Evolutionary conservation across 495 filamentous ascomycete species (phyloP).

Genomic region (Aspergillus homomorphus): DNA sequence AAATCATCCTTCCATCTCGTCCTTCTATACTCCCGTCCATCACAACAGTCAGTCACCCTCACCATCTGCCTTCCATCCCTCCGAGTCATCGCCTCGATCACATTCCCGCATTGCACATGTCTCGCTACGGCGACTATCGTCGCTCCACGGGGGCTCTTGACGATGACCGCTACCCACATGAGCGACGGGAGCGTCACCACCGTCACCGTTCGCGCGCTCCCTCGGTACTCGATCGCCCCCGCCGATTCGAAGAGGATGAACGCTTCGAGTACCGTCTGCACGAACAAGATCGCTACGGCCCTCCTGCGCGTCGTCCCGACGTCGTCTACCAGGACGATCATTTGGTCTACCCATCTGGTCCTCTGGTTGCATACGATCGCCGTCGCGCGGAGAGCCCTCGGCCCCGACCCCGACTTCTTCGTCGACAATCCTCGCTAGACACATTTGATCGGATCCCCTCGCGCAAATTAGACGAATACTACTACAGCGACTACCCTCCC

Average conservation of each 20-base stretch:
- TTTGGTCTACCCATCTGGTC: slow-evolving; percentile 40
- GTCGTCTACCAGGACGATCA: slow-evolving; percentile 51
- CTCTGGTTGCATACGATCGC: slow-evolving; percentile 39
- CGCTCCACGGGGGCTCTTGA: slow-evolving; percentile 41
- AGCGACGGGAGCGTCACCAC: slow-evolving; percentile 47
- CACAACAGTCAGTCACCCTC: slow-evolving; percentile 4
- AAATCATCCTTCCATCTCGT: background rate
- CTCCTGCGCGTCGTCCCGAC: slow-evolving; percentile 48
- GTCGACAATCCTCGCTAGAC: slow-evolving; percentile 67
- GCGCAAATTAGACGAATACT: slow-evolving; percentile 53
- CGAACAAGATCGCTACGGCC: slow-evolving; percentile 55
- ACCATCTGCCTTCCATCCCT: slow-evolving; percentile 12
- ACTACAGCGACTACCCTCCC: slow-evolving; percentile 39
- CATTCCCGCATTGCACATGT: slow-evolving; percentile 30
- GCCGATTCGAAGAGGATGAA: slow-evolving; percentile 42
- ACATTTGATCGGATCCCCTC: slow-evolving; percentile 67
- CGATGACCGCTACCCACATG: slow-evolving; percentile 48
- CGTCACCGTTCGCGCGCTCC: slow-evolving; percentile 42
- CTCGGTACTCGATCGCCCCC: slow-evolving; percentile 42
- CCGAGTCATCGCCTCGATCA: slow-evolving; percentile 7
- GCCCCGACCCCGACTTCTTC: slow-evolving; percentile 54
- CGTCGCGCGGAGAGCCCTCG: slow-evolving; percentile 41
- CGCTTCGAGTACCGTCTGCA: slow-evolving; percentile 52
- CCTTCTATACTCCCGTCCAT: background rate
- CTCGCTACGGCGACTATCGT: slow-evolving; percentile 46